These are phyloP conservation scores for Simplicillium aogashimaense DNA, from an alignment of 2,329 filamentous ascomycete genomes.

Conservation along the genomic window DNA sequence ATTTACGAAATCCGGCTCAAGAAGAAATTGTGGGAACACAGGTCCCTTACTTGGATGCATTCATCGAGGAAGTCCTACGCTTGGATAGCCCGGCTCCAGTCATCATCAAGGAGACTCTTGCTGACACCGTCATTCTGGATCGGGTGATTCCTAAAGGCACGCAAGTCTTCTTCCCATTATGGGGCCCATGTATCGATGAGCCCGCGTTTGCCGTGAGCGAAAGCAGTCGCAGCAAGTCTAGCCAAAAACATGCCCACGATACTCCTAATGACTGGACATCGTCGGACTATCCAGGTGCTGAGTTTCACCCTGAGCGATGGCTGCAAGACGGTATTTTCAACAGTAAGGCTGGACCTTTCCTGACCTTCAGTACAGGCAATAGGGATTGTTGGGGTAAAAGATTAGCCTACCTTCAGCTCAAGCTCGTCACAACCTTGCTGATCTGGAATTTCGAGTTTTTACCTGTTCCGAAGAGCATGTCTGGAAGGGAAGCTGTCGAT, in stretches of 20 bases:
- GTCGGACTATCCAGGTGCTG: background rate
- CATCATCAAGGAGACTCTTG: constrained; percentile 12
- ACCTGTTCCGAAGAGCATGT: background rate
- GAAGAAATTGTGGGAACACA: constrained; percentile 10
- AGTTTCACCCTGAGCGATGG: constrained; percentile 27
- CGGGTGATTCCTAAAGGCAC: constrained; percentile 16
- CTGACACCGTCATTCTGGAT: constrained; percentile 16
- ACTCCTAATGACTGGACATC: background rate
- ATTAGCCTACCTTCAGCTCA: constrained; percentile 19
- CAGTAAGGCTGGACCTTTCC: constrained; percentile 12
- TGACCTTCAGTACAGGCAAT: constrained; percentile 14
- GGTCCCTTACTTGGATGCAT: constrained; percentile 18
- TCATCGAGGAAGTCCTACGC: constrained; percentile 19
- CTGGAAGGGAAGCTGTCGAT: background rate
- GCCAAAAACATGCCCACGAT: background rate
- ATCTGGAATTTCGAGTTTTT: constrained; percentile 14
- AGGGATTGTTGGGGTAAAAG: constrained; percentile 17
- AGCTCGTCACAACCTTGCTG: constrained; percentile 12
- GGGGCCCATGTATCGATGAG: constrained; percentile 11
- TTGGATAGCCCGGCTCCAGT: constrained; percentile 9
- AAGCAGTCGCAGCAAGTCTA: background rate
- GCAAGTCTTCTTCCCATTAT: constrained; percentile 9
- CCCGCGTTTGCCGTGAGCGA: background rate
- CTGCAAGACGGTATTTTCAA: constrained; percentile 14
- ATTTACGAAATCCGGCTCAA: constrained; percentile 9